Evolutionary conservation across 352 stramenopile genomes (phyloP), one percentile per base, ranked within the genome.

Genomic region (Plasmopara halstedii): DNA sequence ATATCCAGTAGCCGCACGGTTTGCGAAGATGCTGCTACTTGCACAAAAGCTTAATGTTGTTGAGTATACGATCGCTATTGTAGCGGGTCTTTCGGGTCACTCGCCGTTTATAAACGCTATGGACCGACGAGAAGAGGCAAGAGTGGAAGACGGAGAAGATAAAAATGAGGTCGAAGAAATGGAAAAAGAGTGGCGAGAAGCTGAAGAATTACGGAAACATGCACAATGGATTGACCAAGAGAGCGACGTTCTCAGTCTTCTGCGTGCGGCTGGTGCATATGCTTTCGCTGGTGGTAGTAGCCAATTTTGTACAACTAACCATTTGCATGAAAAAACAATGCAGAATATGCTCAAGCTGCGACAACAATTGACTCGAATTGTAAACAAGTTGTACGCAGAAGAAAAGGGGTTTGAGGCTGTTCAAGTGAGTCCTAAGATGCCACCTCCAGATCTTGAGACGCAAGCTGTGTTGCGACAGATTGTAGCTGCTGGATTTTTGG

Each of bases 1-100:
- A 48, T 94, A 95, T 52, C 88, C 89, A 0, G 82, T 96, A 6
- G 74, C 78, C 2, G 71, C 87, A 17, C 73, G 81, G 3, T 90
- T 96, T 31, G 87, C 76, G 0, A 96, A 96, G 62, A 96, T 97
- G 84, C 44, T 97, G 14, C 46, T 96, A 23, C 52, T 90, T 6
- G 79, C 78, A 2, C 81, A 87, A 46, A 69, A 87, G 53, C 51
- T 90, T 14, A 46, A 50, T 8, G 62, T 85, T 14, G 48, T 90
- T 9, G 78, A 93, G 57, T 90, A 93, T 49, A 82, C 68, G 40
- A 90, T 93, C 38, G 76, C 81, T 15, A 74, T 93, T 11, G 81
- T 93, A 23, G 78, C 81, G 2, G 74, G 64, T 34, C 53, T 93
- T 11, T 88, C 78, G 0, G 78, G 74, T 6, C 78, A 89, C 44